Evolutionary conservation across 495 filamentous ascomycete species (phyloP).

Genomic region (Neurospora tetrasperma): DNA sequence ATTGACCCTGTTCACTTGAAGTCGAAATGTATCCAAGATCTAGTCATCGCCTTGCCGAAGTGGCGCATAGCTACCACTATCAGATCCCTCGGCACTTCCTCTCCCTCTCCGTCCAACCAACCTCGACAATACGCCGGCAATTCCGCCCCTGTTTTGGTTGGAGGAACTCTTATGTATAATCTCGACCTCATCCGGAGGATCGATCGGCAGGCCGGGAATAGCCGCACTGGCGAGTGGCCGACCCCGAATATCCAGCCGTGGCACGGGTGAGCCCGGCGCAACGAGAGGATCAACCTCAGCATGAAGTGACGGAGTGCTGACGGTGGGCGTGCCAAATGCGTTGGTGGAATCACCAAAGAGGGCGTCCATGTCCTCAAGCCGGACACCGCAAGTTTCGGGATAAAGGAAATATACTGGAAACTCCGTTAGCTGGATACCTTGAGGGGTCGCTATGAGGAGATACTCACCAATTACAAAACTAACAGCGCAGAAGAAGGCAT

Average conservation of each 20-base stretch:
- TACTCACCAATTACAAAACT: constrained; percentile 92
- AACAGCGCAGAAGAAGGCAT: constrained; percentile 93
- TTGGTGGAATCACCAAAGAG: constrained; percentile 84
- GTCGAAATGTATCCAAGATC: not conserved
- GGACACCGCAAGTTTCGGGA: constrained; percentile 88
- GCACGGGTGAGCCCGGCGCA: constrained; percentile 60
- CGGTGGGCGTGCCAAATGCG: constrained; percentile 50
- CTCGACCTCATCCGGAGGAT: constrained; percentile 27
- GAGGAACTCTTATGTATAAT: constrained; percentile 13
- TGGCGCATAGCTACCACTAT: constrained; percentile 29
- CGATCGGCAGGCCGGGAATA: constrained; percentile 30
- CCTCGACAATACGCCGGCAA: constrained; percentile 40
- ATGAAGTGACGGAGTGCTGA: constrained; percentile 35
- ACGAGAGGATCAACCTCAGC: constrained; percentile 68
- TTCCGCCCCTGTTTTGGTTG: constrained; percentile 22
- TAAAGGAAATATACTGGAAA: constrained; percentile 88
- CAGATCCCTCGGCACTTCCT: constrained; percentile 14
- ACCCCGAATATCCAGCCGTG: constrained; percentile 61
- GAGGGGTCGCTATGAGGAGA: not conserved
- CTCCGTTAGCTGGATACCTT: constrained; percentile 12
- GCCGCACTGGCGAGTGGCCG: constrained; percentile 22
- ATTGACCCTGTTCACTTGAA: not conserved
- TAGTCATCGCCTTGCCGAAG: constrained; percentile 36
- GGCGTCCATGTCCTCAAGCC: constrained; percentile 90
- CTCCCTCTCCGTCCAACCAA: constrained; percentile 26